Percentiles rank a stretch among this genome's conserved stretches.
phyloP scores from a whole-genome alignment of 2,329 filamentous ascomycete genomes.

The Cyphellophora attinorum region DNA sequence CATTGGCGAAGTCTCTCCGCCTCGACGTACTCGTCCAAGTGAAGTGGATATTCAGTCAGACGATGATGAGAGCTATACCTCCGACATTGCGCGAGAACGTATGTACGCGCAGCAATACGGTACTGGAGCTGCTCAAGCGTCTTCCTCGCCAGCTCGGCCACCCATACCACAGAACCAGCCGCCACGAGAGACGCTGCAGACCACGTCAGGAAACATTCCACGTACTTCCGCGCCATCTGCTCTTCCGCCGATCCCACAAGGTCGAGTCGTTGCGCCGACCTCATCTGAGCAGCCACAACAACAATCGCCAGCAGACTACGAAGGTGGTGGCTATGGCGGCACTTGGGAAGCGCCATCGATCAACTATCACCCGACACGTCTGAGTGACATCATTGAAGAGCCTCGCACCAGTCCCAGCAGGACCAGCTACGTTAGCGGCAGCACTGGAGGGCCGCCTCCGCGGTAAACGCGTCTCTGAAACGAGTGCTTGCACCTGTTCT shows the following conservation, averaged over 20 bases:
- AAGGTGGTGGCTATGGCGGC: slow-evolving; percentile 55
- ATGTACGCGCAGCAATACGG: slow-evolving; percentile 18
- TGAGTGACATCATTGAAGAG: slow-evolving; percentile 83
- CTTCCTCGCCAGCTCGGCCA: slow-evolving; percentile 25
- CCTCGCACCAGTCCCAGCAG: slow-evolving; percentile 56
- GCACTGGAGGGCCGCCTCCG: slow-evolving; percentile 1
- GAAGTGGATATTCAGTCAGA: slow-evolving; percentile 34
- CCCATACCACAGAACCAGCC: slow-evolving; percentile 26
- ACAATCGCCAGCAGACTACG: slow-evolving; percentile 45
- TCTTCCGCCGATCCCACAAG: slow-evolving; percentile 10
- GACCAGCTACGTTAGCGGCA: slow-evolving; percentile 36
- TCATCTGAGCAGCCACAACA: neutral
- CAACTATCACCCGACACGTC: slow-evolving; percentile 70
- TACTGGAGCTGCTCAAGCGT: no score
- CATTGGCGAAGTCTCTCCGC: slow-evolving; percentile 7
- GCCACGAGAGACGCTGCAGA: slow-evolving; percentile 15
- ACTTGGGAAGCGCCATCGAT: slow-evolving; percentile 68
- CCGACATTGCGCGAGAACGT: slow-evolving; percentile 37
- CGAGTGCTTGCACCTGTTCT: no score
- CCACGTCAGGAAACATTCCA: slow-evolving; percentile 5
- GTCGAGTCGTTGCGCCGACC: slow-evolving; percentile 2
- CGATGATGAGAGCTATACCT: slow-evolving; percentile 44
- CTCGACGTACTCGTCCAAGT: neutral
- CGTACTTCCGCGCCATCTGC: slow-evolving; percentile 11
- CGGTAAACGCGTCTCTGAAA: slow-evolving; percentile 1